phyloP scores from a whole-genome alignment of 78 protist genomes.

The Dictyostelium purpureum region DNA sequence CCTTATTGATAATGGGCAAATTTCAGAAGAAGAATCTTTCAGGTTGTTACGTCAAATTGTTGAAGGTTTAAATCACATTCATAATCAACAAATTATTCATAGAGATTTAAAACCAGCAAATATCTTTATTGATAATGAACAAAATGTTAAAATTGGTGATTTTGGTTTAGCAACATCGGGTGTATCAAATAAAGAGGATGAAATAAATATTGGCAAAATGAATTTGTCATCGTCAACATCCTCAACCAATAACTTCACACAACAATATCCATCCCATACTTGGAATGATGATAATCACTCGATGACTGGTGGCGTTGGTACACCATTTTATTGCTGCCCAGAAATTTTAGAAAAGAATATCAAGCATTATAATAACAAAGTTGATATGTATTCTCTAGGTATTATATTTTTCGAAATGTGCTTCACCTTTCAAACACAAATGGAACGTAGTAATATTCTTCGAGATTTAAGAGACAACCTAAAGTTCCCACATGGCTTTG shows the following conservation, averaged over 20 bases:
- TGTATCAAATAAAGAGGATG: background rate
- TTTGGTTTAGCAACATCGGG: slow-evolving; percentile 62
- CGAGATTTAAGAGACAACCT: slow-evolving; percentile 23
- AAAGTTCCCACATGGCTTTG: slow-evolving; percentile 83
- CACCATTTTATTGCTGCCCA: slow-evolving; percentile 84
- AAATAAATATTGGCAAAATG: background rate
- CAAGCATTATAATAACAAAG: slow-evolving; percentile 71
- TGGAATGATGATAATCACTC: background rate
- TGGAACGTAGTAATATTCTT: slow-evolving; percentile 62
- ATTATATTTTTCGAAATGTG: slow-evolving; percentile 87
- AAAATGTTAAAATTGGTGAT: slow-evolving; percentile 80
- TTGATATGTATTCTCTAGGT: slow-evolving; percentile 83
- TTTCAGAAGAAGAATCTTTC: slow-evolving; percentile 72
- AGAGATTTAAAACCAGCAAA: slow-evolving; percentile 78
- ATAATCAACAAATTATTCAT: slow-evolving; percentile 82
- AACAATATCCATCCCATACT: background rate
- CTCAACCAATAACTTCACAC: background rate
- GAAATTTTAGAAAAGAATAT: slow-evolving; percentile 58
- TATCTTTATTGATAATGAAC: slow-evolving; percentile 81
- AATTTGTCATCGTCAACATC: background rate
- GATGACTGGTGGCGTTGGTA: slow-evolving; percentile 82
- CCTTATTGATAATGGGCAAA: slow-evolving; percentile 12
- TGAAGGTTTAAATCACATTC: slow-evolving; percentile 83
- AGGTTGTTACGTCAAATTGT: slow-evolving; percentile 79
- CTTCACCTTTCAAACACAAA: slow-evolving; percentile 73